Base-by-base conservation (phyloP, 257 asterid genomes). In the Fraxinus pennsylvanica region DNA sequence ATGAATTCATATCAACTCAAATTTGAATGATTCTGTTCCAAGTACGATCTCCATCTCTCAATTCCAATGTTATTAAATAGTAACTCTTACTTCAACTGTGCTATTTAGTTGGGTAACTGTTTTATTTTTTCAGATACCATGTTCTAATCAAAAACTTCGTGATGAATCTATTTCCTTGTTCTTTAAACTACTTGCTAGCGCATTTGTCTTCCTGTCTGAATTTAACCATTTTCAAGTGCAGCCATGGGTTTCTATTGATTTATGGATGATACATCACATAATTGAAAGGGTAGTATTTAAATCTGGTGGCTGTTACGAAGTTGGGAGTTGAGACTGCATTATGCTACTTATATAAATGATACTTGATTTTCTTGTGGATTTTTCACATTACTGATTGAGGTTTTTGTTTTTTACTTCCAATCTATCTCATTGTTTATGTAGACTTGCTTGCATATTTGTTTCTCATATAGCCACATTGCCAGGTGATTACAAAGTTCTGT, bases 401-500 rank as follows among this genome's bases (percentile, higher is more conserved):
- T 8, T 7, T 21, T n/a, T 57, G 27, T 25, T 19, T 13, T 13
- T 50, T 14, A 45, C 3, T 45, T 47, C 2, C 2, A 19, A 0
- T 52, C 6, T 21, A 29, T 57, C 67, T 57, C 68, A 22, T 21
- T n/a, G 32, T 22, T 59, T 33, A 8, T 15, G 52, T 33, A 63
- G 61, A 50, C 61, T 76, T 61, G 73, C 73, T 77, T 63, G 33
- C n/a, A 38, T 66, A 22, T 71, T 52, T 77, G 78, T 81, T 76
- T 74, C 89, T 89, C 83, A 83, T 84, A 30, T 79, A 72, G 80
- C 78, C 73, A 41, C 77, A 76, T 77, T 86, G 81, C 83, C 83
- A 96, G 98, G 98, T 94, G 84, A 92, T 94, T 75, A 96, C 98
- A 83, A 93, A 93, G 90, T 96, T 93, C 85, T 95, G 99, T 82